phyloP scores from a whole-genome alignment of 2,329 filamentous ascomycete species.

The Diaporthe sp. region DNA sequence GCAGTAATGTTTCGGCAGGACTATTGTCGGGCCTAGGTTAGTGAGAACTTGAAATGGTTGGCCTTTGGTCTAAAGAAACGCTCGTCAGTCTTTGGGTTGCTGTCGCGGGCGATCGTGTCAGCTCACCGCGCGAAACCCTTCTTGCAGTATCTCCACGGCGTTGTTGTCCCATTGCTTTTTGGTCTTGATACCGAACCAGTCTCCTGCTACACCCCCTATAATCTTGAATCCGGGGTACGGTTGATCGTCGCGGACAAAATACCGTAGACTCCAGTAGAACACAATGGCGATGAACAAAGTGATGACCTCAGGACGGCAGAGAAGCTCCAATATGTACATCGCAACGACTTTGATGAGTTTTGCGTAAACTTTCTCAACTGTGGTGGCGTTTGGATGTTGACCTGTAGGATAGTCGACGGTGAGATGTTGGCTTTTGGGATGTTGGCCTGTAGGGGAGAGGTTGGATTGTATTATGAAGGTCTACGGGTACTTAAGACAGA shows the following conservation, averaged over 20 bases:
- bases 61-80: slow-evolving; percentile 1
- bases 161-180: neutral
- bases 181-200: slow-evolving; percentile 1
- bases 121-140: slow-evolving; percentile 1
- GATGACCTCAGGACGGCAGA: neutral
- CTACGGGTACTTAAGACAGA: neutral
- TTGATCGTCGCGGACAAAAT: slow-evolving; percentile 11
- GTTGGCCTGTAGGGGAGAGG: neutral
- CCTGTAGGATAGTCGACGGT: no score
- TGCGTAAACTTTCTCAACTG: neutral
- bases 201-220: neutral
- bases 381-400: neutral
- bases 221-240: slow-evolving; percentile 4
- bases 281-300: neutral
- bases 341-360: neutral
- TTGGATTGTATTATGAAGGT: neutral
- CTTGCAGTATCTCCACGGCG: neutral
- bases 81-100: neutral
- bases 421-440: no score
- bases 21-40: slow-evolving; percentile 8
- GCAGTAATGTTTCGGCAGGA: slow-evolving; percentile 3
- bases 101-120: neutral
- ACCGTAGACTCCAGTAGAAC: neutral
- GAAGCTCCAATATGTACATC: neutral
- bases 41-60: neutral